Base-by-base conservation (phyloP, 768 basidiomycete species). In the Suillus occidentalis region DNA sequence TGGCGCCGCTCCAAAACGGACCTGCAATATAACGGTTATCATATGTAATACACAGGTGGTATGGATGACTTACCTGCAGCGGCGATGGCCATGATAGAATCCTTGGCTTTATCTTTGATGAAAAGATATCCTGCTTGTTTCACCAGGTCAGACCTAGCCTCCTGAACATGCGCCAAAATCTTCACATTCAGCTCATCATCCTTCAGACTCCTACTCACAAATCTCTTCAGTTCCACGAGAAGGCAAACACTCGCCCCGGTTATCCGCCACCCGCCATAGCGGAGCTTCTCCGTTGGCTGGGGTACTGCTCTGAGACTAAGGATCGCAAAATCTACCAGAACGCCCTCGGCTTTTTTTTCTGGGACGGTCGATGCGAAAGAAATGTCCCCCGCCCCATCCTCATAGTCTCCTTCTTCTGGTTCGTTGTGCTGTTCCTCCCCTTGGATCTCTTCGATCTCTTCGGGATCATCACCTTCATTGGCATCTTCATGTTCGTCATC, bases 1-100 rank as follows among this genome's bases (percentile, higher is more conserved):
- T 52, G 8, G n/a, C 18, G 49, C 58, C 43, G 39, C 40, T 12
- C 42, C 57, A 64, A 20, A 49, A 64, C 4, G 40, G 63, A 47
- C 63, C 63, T 25, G 28, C 20, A 36, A 36, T 18, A 34, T 36
- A 6, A 56, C 20, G n/a, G 53, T 55, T 20, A 55, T 34, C 10
- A 10, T 13, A 56, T n/a, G 55, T 56, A 36, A 12, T 20, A 31
- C 34, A 36, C 12, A 36, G n/a, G 55, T 36, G 20, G 47, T 22
- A 22, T n/a, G 10, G 34, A 13, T 6, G 3, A 56, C 34, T 36
- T 56, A 56, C 55, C 55, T n/a, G 55, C 20, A 8, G 63, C 56
- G 1, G 56, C 63, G 18, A 64, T 59, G 18, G 14, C 63, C 20
- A 59, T 12, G 20, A 64, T n/a, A 6, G 56, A 60, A 59, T 64